phyloP scores from a whole-genome alignment of 2,329 filamentous ascomycete genomes.

The Corniculantispora saksenae region DNA sequence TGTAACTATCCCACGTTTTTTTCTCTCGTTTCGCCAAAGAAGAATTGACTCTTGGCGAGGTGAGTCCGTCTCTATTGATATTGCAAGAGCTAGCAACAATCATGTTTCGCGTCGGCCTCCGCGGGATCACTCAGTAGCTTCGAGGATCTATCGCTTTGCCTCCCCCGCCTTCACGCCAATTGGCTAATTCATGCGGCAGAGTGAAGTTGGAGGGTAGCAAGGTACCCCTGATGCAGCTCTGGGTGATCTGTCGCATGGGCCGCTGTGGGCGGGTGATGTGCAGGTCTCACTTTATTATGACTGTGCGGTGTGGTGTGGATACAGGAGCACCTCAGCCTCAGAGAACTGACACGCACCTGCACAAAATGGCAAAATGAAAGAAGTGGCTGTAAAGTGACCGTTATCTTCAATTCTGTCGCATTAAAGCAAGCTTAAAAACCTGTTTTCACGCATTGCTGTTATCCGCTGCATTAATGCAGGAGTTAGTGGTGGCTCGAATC shows the following conservation, averaged over 20 bases:
- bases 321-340: not conserved
- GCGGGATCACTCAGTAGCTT: not conserved
- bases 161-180: conserved; percentile 11
- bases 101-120: not conserved
- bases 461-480: too few species aligned
- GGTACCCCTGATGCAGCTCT: conserved; percentile 10
- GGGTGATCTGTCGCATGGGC: conserved; percentile 16
- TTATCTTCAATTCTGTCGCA: too few species aligned
- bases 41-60: too few species aligned
- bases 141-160: not conserved
- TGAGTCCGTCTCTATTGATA: too few species aligned
- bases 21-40: too few species aligned
- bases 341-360: not conserved
- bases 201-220: not conserved
- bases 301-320: too few species aligned
- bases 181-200: not conserved
- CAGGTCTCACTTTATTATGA: not conserved
- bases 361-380: not conserved
- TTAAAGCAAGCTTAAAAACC: too few species aligned
- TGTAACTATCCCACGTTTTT: too few species aligned
- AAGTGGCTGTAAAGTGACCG: too few species aligned
- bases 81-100: too few species aligned
- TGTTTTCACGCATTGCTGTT: too few species aligned
- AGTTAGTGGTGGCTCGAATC: too few species aligned
- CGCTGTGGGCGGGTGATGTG: not conserved